Conservation (phyloP, 1,139 yeast genomes). For the Debaryomycetaceae sp. region DNA sequence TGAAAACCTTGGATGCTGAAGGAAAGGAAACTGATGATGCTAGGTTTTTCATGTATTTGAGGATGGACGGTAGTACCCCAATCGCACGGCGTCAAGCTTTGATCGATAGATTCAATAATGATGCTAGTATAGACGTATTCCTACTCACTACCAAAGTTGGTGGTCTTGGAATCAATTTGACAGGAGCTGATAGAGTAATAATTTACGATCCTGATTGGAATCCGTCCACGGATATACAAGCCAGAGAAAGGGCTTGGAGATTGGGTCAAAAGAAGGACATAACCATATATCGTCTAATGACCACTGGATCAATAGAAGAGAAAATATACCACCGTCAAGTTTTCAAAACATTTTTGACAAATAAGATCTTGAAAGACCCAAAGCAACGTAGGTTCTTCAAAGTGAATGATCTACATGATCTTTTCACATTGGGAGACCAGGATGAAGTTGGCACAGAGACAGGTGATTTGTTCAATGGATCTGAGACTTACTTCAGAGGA, state of each 20-base stretch:
- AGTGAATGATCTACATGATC: constrained; percentile 84
- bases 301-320: constrained; percentile 94
- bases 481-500: constrained; percentile 40
- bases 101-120: constrained; percentile 76
- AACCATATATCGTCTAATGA: constrained; percentile 87
- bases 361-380: constrained; percentile 92
- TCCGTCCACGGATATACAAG: constrained; percentile 96
- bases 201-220: constrained; percentile 99
- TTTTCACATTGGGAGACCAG: constrained; percentile 78
- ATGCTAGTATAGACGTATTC: constrained; percentile 58
- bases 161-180: constrained; percentile 88
- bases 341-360: constrained; percentile 89
- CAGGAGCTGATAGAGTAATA: constrained; percentile 93
- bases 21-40: constrained; percentile 9
- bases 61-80: constrained; percentile 96
- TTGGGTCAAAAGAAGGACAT: constrained; percentile 93
- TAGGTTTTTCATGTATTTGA: constrained; percentile 45
- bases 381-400: constrained; percentile 91
- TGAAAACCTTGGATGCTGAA: constrained; percentile 28
- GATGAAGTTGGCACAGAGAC: constrained; percentile 65
- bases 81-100: constrained; percentile 70
- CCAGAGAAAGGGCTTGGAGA: constrained; percentile 96
- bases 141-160: constrained; percentile 92
- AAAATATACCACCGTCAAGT: constrained; percentile 95
- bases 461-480: constrained; percentile 59